Evolutionary conservation across 208 protist genomes (phyloP).

Genomic region (Trypanosoma scelopori): DNA sequence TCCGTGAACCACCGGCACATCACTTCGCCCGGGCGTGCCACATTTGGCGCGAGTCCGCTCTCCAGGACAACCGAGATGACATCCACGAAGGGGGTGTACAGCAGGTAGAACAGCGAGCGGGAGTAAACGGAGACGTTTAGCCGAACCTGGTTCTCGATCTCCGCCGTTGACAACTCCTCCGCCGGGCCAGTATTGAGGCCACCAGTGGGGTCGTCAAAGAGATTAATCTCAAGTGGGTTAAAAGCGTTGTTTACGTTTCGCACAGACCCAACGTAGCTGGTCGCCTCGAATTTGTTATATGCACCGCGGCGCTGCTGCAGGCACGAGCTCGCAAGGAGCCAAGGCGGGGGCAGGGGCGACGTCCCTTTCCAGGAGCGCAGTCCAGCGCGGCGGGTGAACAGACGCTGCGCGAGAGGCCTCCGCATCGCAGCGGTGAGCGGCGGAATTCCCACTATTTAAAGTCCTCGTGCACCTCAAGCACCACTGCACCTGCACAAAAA

Average conservation of each 20-base stretch:
- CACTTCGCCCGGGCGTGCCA: conserved; percentile 35
- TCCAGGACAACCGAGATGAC: conserved; percentile 49
- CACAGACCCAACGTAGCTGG: conserved; percentile 10
- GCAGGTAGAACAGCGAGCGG: conserved; percentile 52
- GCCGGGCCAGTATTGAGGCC: conserved; percentile 66
- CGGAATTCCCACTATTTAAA: background rate
- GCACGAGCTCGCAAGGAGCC: background rate
- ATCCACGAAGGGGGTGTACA: conserved; percentile 82
- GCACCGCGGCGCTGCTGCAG: conserved; percentile 10
- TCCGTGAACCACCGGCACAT: conserved; percentile 76
- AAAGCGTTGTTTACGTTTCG: conserved; percentile 26
- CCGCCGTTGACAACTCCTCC: conserved; percentile 68
- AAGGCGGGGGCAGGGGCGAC: background rate
- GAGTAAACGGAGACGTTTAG: conserved; percentile 54
- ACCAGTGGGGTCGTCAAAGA: conserved; percentile 86
- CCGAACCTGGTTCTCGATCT: conserved; percentile 69
- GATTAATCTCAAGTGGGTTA: conserved; percentile 51
- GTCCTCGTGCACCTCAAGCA: too few species aligned
- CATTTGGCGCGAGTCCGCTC: conserved; percentile 43
- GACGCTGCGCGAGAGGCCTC: background rate
- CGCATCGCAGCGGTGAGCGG: background rate
- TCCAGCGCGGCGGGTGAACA: background rate
- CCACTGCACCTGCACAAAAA: too few species aligned
- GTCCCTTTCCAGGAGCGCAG: background rate
- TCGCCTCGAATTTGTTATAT: conserved; percentile 34